phyloP scores from a whole-genome alignment of 2,329 filamentous ascomycete genomes.

The Neopestalotiopsis clavispora region DNA sequence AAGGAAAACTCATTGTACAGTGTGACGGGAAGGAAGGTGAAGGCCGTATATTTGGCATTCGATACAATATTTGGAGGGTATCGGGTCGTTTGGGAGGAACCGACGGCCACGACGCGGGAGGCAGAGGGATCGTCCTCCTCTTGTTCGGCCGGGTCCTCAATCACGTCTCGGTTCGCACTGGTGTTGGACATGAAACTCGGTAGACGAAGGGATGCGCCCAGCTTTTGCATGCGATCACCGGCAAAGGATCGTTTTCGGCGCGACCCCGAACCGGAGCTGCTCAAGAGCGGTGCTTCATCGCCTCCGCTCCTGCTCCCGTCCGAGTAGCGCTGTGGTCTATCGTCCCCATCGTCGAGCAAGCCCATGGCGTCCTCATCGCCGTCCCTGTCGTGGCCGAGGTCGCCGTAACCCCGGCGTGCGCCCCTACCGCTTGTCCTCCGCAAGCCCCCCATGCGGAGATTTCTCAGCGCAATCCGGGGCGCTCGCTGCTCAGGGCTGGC shows the following conservation, averaged over 20 bases:
- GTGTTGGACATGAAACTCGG: constrained; percentile 68
- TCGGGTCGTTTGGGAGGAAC: constrained; percentile 71
- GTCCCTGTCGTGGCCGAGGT: constrained; percentile 61
- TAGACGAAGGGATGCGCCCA: constrained; percentile 63
- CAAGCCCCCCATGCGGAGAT: constrained; percentile 69
- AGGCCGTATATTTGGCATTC: constrained; percentile 96
- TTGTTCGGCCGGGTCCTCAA: constrained; percentile 54
- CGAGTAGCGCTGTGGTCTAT: constrained; percentile 59
- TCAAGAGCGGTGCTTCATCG: constrained; percentile 78
- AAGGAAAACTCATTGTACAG: constrained; percentile 99
- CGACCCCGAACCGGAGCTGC: constrained; percentile 39
- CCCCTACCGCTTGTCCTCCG: constrained; percentile 59
- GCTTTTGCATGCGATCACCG: constrained; percentile 46
- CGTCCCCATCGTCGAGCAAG: constrained; percentile 68
- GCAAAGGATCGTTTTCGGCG: constrained; percentile 42
- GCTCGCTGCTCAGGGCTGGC: constrained; percentile 52
- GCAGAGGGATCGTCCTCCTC: constrained; percentile 68
- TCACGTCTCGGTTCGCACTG: constrained; percentile 37
- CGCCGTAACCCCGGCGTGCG: constrained; percentile 60
- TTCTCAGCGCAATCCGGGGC: constrained; percentile 72
- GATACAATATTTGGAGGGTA: constrained; percentile 93
- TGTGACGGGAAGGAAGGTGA: constrained; percentile 92
- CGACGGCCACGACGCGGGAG: constrained; percentile 77
- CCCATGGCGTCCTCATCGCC: constrained; percentile 70
- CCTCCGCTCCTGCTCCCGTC: constrained; percentile 64